phyloP scores from a whole-genome alignment of 257 asterid species.

The Solanum paucissectum region DNA sequence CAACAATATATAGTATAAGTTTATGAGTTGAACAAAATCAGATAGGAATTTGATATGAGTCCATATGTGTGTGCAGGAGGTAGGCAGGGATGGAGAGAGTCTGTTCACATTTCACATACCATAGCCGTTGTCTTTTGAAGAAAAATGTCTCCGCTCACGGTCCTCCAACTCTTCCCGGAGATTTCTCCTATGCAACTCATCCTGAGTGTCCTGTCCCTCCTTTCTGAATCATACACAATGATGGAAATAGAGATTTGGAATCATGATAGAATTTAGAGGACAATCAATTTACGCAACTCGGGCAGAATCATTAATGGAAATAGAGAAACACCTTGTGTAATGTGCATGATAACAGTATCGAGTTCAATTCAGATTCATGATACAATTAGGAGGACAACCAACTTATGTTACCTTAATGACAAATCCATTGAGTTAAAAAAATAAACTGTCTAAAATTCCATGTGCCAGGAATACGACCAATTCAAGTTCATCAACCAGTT shows the following conservation, averaged over 20 bases:
- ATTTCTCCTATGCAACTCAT: conserved; percentile 61
- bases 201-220: conserved; percentile 87
- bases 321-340: neutral
- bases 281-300: neutral
- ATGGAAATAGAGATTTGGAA: neutral
- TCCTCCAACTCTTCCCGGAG: conserved; percentile 75
- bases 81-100: neutral
- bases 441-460: neutral
- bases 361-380: neutral
- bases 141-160: conserved; percentile 73
- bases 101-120: neutral
- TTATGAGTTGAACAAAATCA: neutral
- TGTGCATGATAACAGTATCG: neutral
- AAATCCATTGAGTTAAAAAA: neutral
- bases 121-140: conserved; percentile 42
- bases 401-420: neutral
- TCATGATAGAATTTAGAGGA: neutral
- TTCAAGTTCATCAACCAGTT: neutral
- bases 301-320: neutral
- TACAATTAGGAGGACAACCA: neutral
- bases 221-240: conserved; percentile 19
- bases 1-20: conserved; percentile 3
- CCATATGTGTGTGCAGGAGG: neutral
- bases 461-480: neutral
- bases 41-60: neutral